phyloP scores from a whole-genome alignment of 768 basidiomycete species.

The Kwoniella dejecticola region DNA sequence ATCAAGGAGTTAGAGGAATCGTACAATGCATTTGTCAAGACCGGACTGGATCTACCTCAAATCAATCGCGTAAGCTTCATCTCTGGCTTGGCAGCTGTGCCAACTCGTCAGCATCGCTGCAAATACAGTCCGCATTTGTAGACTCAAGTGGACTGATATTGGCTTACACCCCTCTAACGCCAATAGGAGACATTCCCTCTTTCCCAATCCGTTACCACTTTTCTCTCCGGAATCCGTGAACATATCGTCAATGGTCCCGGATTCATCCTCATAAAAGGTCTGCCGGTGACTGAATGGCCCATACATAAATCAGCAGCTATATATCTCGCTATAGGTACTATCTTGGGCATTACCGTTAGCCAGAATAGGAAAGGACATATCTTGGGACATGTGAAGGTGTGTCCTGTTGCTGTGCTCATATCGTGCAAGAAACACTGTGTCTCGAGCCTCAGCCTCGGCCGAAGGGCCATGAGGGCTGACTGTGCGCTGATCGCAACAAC shows the following conservation, averaged over 20 bases:
- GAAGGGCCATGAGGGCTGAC: too few species aligned
- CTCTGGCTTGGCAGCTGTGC: neutral
- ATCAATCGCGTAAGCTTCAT: conserved; percentile 38
- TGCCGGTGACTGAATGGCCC: conserved; percentile 47
- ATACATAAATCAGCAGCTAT: conserved; percentile 45
- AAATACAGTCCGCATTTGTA: too few species aligned
- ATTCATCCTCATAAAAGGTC: conserved; percentile 52
- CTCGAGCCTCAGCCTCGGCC: too few species aligned
- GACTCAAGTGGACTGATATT: too few species aligned
- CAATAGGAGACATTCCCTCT: conserved; percentile 50
- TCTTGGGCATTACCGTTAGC: conserved; percentile 45
- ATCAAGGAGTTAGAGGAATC: conserved; percentile 44
- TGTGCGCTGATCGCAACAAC: too few species aligned
- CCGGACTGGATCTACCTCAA: conserved; percentile 30
- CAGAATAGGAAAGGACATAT: conserved; percentile 54
- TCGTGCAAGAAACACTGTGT: too few species aligned
- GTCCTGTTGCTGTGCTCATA: neutral
- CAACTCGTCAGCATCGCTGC: neutral
- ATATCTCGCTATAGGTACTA: conserved; percentile 50
- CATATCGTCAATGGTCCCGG: conserved; percentile 51
- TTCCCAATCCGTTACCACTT: conserved; percentile 24
- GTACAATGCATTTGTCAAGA: conserved; percentile 33
- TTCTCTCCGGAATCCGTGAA: conserved; percentile 34
- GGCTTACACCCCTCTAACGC: too few species aligned
- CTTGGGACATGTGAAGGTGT: conserved; percentile 53